Evolutionary conservation across 371 early-diverging fungal species (phyloP), one percentile per base, ranked within the genome.

Genomic region (Mucor ambiguus): DNA sequence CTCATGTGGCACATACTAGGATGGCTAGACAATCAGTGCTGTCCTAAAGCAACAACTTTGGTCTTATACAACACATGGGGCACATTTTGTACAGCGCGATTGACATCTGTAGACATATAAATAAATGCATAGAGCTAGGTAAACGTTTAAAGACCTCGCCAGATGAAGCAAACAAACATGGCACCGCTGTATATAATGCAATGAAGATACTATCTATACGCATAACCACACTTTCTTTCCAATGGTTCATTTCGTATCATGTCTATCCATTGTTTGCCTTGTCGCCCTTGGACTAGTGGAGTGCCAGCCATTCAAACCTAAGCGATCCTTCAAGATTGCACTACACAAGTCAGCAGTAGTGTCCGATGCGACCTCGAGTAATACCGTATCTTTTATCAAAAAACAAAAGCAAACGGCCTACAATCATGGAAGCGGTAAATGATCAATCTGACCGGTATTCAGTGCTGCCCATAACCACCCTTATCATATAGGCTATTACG

Each of bases 401-500:
- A 81, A 81, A 57, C 74, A 78, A 63, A 69, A 65, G 14, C 82
- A 82, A 65, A 60, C 65, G 0, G 57, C 74, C 8, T 82, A 82
- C 14, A 68, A 74, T 52, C 75, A 78, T 62, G 77, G 76, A 46
- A 80, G 74, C 44, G 82, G 82, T 78, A 82, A 71, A 55, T 6
- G 2, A 2, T 18, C 18, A 4, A 8, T n/a, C 22, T 22, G 11
- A 9, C 33, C 9, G 2, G 10, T 46, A 46, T 46, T 46, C 22
- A 20, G 1, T n/a, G 22, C 46, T 46, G 18, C 18, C 22, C n/a
- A 14, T 22, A 7, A 38, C 32, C 22, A 24, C 11, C n/a, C 33
- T n/a, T n/a, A 11, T 24, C 37, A 9, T 30, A 14, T 78, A 65
- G 86, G 88, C 63, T 90, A 90, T 68, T 87, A 83, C 72, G 90